Conservation (phyloP, 1,284 basidiomycete genomes). For the Cutaneotrichosporon cutaneum region DNA sequence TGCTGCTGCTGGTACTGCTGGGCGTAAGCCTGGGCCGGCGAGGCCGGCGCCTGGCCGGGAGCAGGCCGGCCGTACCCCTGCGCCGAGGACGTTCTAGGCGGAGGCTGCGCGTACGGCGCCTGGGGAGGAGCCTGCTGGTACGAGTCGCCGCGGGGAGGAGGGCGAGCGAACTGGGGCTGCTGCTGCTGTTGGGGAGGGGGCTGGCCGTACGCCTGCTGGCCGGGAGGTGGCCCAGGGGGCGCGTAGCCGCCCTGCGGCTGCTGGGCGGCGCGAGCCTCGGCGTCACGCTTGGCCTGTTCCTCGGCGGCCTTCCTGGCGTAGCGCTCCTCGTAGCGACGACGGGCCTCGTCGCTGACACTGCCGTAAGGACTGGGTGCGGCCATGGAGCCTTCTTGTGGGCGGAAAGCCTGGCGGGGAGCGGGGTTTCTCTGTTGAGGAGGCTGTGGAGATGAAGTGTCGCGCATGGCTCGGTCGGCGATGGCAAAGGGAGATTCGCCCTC, state of each 20-base stretch:
- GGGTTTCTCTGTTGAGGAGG: conserved; percentile 46
- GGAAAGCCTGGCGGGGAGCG: conserved; percentile 25
- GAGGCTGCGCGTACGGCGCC: neutral
- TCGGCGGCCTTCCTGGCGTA: conserved; percentile 46
- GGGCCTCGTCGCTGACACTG: conserved; percentile 46
- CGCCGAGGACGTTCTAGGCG: conserved; percentile 4
- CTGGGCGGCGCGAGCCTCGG: conserved; percentile 19
- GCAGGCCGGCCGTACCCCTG: conserved; percentile 6
- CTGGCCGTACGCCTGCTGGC: conserved; percentile 13
- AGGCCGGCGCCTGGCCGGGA: conserved; percentile 3
- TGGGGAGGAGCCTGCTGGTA: conserved; percentile 12
- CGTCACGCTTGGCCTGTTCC: conserved; percentile 32
- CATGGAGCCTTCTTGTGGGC: conserved; percentile 28
- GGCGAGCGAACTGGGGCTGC: conserved; percentile 12
- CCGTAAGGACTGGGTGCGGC: conserved; percentile 43
- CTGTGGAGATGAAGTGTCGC: conserved; percentile 46
- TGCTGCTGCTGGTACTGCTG: conserved; percentile 6
- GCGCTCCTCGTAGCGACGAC: conserved; percentile 49
- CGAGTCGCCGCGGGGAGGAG: conserved; percentile 3
- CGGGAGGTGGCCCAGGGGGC: conserved; percentile 6
- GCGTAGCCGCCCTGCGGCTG: conserved; percentile 14
- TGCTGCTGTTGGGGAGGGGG: conserved; percentile 20
- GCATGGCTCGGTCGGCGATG: conserved; percentile 50
- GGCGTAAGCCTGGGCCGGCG: neutral
- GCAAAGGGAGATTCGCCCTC: conserved; percentile 52